phyloP scores from a whole-genome alignment of 371 early-diverging fungal genomes.

The Rhizomucor pusillus region DNA sequence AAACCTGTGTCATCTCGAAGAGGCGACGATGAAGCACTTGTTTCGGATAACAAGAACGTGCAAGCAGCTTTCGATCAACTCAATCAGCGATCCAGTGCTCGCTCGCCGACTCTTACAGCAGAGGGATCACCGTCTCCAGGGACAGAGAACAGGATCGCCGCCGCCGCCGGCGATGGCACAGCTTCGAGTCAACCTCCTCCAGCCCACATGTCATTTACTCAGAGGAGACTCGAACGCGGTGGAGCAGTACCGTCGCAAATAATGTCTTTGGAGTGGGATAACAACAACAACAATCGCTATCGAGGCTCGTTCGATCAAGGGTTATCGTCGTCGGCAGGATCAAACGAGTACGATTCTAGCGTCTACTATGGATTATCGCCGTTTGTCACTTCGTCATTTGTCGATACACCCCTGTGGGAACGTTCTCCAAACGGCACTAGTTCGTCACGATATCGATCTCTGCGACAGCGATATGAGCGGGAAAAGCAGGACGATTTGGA shows the following conservation, averaged over 20 bases:
- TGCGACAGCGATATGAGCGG: conserved; percentile 37
- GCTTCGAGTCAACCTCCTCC: conserved; percentile 1
- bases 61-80: conserved; percentile 21
- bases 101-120: not conserved
- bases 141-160: not conserved
- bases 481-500: conserved; percentile 16
- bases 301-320: conserved; percentile 1
- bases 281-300: conserved; percentile 9
- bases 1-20: too few relatives aligned
- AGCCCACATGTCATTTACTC: conserved; percentile 32
- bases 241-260: conserved; percentile 40
- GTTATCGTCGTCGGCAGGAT: conserved; percentile 28
- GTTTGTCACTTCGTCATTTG: conserved; percentile 42
- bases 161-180: too few relatives aligned
- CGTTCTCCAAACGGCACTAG: conserved; percentile 1
- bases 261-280: conserved; percentile 18
- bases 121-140: not conserved
- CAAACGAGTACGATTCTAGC: conserved; percentile 29
- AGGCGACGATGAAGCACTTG: not conserved
- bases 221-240: conserved; percentile 39
- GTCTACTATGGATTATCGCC: conserved; percentile 44
- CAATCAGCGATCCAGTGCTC: conserved; percentile 9
- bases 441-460: conserved; percentile 20
- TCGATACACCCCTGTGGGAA: conserved; percentile 11
- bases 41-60: conserved; percentile 16